These are phyloP conservation scores for Phoma herbarum DNA, from an alignment of 2,329 filamentous ascomycete genomes.

Conservation along the genomic window DNA sequence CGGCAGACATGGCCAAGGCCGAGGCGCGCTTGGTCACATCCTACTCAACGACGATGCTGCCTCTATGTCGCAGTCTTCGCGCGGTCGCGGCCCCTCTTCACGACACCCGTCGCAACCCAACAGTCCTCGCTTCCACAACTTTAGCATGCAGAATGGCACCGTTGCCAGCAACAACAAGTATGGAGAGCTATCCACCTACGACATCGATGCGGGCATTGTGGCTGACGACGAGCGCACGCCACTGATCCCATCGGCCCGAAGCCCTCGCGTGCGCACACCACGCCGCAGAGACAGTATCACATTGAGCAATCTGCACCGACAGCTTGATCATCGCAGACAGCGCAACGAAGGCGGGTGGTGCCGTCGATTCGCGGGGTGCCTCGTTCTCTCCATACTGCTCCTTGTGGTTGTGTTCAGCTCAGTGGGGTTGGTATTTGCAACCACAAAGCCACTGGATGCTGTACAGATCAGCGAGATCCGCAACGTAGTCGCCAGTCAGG, in stretches of 20 bases:
- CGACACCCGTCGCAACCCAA: slow-evolving; percentile 72
- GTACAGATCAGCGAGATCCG: slow-evolving; percentile 82
- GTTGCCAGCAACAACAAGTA: slow-evolving; percentile 60
- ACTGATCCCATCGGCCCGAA: slow-evolving; percentile 72
- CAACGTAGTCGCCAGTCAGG: slow-evolving; percentile 91
- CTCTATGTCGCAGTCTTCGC: slow-evolving; percentile 76
- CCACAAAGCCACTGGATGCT: slow-evolving; percentile 83
- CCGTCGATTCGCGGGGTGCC: slow-evolving; percentile 83
- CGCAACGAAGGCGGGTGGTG: slow-evolving; percentile 62
- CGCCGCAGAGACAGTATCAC: slow-evolving; percentile 64
- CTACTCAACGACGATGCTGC: slow-evolving; percentile 58
- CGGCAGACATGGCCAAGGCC: slow-evolving; percentile 77
- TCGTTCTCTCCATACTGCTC: slow-evolving; percentile 83
- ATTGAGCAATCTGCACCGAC: slow-evolving; percentile 58
- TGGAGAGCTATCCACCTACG: slow-evolving; percentile 73
- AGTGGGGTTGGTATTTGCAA: slow-evolving; percentile 88
- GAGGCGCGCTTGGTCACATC: slow-evolving; percentile 75
- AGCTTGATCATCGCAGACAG: slow-evolving; percentile 78
- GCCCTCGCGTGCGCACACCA: slow-evolving; percentile 60
- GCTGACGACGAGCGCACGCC: slow-evolving; percentile 91
- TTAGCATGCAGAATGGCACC: slow-evolving; percentile 52
- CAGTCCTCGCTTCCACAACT: slow-evolving; percentile 67
- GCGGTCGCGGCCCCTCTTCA: slow-evolving; percentile 66
- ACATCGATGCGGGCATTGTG: slow-evolving; percentile 80
- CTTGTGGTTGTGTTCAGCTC: slow-evolving; percentile 84